These are phyloP conservation scores for Daucus carota DNA, from an alignment of 129 eudicot genomes.

Conservation along the genomic window DNA sequence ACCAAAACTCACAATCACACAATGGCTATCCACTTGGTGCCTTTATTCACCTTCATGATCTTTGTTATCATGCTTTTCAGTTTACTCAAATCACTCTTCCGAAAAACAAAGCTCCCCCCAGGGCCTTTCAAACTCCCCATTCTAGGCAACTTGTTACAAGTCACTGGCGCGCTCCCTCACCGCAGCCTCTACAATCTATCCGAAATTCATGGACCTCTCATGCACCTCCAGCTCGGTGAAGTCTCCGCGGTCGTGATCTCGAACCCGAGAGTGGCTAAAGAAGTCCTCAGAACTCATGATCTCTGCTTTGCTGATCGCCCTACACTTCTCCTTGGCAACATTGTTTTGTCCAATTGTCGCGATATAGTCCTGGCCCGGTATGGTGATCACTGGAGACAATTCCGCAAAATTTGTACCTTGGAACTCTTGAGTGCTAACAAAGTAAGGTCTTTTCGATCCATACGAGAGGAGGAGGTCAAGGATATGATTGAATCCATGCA, in stretches of 20 bases:
- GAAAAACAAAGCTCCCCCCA: not conserved
- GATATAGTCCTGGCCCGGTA: slow-evolving; percentile 1
- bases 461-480: slow-evolving; percentile 1
- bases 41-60: not conserved
- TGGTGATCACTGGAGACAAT: slow-evolving; percentile 8
- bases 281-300: slow-evolving; percentile 7
- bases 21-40: not conserved
- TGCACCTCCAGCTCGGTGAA: slow-evolving; percentile 13
- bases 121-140: not conserved
- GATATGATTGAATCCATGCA: not conserved
- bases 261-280: not conserved
- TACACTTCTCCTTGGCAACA: not conserved
- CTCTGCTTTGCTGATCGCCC: slow-evolving; percentile 1
- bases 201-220: slow-evolving; percentile 11
- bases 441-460: slow-evolving; percentile 10
- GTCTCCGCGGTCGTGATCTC: not conserved
- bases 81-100: not conserved
- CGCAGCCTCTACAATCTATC: not conserved
- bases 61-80: not conserved
- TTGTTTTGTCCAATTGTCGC: not conserved
- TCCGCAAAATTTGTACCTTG: slow-evolving; percentile 9
- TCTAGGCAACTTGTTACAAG: not conserved
- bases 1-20: not conserved
- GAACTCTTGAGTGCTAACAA: slow-evolving; percentile 8
- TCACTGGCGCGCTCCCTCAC: slow-evolving; percentile 1